Conservation (phyloP, 495 filamentous ascomycete genomes). For the Corynascus novoguineensis region DNA sequence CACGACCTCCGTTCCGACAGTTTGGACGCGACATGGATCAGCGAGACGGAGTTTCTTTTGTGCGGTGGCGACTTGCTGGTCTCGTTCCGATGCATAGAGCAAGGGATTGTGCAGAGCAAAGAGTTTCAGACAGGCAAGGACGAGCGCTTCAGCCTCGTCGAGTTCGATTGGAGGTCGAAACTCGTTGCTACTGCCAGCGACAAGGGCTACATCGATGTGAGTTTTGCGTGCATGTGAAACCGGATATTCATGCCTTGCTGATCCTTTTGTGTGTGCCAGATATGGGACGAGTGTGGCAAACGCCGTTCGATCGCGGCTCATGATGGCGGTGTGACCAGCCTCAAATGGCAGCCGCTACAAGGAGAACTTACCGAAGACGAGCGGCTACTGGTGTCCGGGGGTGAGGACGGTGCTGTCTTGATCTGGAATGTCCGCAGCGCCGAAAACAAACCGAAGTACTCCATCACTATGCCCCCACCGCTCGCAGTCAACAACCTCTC, state of each 20-base stretch:
- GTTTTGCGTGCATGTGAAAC: slow-evolving; percentile 10
- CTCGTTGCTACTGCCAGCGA: slow-evolving; percentile 47
- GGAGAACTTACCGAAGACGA: slow-evolving; percentile 35
- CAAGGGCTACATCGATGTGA: slow-evolving; percentile 48
- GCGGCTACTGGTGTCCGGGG: slow-evolving; percentile 47
- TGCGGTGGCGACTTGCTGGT: slow-evolving; percentile 52
- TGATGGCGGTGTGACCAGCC: slow-evolving; percentile 42
- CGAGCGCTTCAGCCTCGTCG: slow-evolving; percentile 41
- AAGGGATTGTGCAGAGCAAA: slow-evolving; percentile 33
- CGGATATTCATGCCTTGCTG: not conserved
- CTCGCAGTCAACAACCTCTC: slow-evolving; percentile 55
- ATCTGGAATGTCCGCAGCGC: slow-evolving; percentile 60
- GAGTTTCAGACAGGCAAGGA: slow-evolving; percentile 40
- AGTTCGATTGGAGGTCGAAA: slow-evolving; percentile 43
- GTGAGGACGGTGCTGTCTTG: slow-evolving; percentile 59
- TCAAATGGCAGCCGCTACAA: slow-evolving; percentile 49
- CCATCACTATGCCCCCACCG: slow-evolving; percentile 48
- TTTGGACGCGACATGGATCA: slow-evolving; percentile 57
- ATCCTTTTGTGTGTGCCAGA: slow-evolving; percentile 24
- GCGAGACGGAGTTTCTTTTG: slow-evolving; percentile 51
- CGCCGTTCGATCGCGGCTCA: slow-evolving; percentile 46
- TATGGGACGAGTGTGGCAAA: slow-evolving; percentile 45
- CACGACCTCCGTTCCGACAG: slow-evolving; percentile 43
- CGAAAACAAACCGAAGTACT: slow-evolving; percentile 51
- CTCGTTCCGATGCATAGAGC: slow-evolving; percentile 33